Evolutionary conservation across 257 asterid species (phyloP).

Genomic region (Solanum pennellii): DNA sequence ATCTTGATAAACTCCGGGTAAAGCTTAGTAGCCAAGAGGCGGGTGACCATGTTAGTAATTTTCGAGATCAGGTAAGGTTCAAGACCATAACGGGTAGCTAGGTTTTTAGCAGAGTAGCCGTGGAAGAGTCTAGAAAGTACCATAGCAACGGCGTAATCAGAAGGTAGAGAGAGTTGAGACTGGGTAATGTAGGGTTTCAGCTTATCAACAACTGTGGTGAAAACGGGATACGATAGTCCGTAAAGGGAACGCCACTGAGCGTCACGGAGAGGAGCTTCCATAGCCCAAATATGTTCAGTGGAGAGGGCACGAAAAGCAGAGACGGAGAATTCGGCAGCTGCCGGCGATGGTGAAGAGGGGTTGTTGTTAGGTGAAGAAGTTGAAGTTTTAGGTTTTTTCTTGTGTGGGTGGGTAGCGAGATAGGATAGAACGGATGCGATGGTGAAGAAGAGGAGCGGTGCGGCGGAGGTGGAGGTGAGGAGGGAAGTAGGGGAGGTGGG

Average conservation of each 20-base stretch:
- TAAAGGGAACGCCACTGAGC: conserved; percentile 94
- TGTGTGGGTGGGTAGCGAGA: conserved; percentile 55
- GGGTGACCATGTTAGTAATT: conserved; percentile 92
- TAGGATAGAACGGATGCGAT: conserved; percentile 91
- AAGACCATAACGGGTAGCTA: conserved; percentile 79
- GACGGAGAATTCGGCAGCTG: conserved; percentile 57
- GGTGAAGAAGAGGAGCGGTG: conserved; percentile 94
- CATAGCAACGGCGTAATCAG: conserved; percentile 99
- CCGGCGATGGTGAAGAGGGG: conserved; percentile 23
- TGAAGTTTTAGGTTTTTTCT: conserved; percentile 25
- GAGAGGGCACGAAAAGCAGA: conserved; percentile 96
- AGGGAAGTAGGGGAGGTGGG: conserved; percentile 34
- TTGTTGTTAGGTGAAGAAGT: conserved; percentile 26
- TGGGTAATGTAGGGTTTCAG: conserved; percentile 89
- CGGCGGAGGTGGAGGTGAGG: conserved; percentile 69
- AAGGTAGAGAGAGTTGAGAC: conserved; percentile 90
- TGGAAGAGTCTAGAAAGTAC: conserved; percentile 83
- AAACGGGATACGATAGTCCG: conserved; percentile 88
- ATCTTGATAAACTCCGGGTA: conserved; percentile 86
- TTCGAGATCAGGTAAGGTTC: conserved; percentile 94
- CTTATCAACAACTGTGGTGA: conserved; percentile 88
- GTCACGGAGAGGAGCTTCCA: conserved; percentile 94
- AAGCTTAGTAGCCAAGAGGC: conserved; percentile 87
- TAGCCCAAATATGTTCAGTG: conserved; percentile 92
- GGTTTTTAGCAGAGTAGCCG: conserved; percentile 64